A percentile compares a stretch with the other conserved stretches of the same genome.
Evolutionary conservation across 345 rosid species (phyloP).

Genomic region (Aegle marmelos): DNA sequence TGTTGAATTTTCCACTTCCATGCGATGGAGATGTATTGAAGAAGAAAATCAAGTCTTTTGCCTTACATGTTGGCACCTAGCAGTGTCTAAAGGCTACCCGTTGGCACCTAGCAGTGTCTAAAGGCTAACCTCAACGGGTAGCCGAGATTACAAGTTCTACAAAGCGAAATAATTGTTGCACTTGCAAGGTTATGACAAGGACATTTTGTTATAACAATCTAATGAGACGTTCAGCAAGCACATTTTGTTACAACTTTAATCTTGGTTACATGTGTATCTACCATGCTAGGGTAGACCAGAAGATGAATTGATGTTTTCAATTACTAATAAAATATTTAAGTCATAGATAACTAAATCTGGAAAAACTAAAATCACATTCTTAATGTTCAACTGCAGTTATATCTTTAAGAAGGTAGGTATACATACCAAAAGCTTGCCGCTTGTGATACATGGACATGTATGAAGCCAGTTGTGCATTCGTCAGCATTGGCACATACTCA

Average conservation of each 20-base stretch:
- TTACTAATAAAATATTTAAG: background rate
- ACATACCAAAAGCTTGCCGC: constrained; percentile 38
- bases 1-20: background rate
- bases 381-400: background rate
- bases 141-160: background rate
- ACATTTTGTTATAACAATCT: background rate
- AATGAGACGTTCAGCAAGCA: background rate
- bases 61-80: background rate
- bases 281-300: background rate
- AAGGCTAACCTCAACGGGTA: too few species aligned
- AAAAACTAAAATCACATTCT: background rate
- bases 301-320: background rate
- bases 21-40: too few species aligned
- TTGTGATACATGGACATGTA: constrained; percentile 26
- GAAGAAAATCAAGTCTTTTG: background rate
- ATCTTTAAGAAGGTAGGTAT: background rate
- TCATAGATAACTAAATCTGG: background rate
- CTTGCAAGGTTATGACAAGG: background rate
- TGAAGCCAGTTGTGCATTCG: constrained; percentile 35
- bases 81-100: background rate
- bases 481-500: constrained; percentile 36
- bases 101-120: background rate
- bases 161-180: background rate
- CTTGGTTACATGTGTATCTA: background rate
- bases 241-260: background rate